Evolutionary conservation across 768 basidiomycete species (phyloP).

Genomic region (Panus rudis): DNA sequence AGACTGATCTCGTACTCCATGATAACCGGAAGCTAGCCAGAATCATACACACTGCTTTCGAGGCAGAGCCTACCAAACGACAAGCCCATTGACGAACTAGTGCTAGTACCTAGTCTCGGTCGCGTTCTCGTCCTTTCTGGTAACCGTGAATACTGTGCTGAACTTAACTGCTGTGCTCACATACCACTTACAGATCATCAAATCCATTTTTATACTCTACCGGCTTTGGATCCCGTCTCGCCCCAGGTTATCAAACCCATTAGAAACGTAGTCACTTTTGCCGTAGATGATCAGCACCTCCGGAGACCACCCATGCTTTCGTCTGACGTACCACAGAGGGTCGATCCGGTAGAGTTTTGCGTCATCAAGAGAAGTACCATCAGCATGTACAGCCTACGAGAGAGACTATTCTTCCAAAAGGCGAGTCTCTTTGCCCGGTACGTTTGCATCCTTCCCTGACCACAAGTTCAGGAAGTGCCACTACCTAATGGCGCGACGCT

Average conservation of each 20-base stretch:
- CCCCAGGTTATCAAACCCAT: conserved; percentile 61
- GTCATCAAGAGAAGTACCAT: conserved; percentile 64
- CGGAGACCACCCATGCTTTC: conserved; percentile 38
- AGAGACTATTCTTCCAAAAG: conserved; percentile 55
- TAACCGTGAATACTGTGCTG: no score
- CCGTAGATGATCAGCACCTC: conserved; percentile 75
- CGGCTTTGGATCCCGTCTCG: conserved; percentile 69
- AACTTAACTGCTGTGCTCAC: no score
- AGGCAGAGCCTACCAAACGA: conserved; percentile 62
- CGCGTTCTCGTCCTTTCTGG: conserved; percentile 74
- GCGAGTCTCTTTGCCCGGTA: conserved; percentile 26
- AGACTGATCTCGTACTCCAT: neutral
- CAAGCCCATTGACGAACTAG: conserved; percentile 75
- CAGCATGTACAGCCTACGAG: conserved; percentile 57
- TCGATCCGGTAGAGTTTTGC: conserved; percentile 61
- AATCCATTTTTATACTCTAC: conserved; percentile 75
- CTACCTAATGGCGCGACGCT: conserved; percentile 49
- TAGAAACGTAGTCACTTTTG: conserved; percentile 71
- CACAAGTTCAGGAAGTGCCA: conserved; percentile 55
- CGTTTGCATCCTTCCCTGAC: conserved; percentile 1
- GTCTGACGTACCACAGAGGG: conserved; percentile 29
- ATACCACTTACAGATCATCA: conserved; percentile 37
- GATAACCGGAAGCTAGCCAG: conserved; percentile 12
- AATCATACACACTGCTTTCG: conserved; percentile 18
- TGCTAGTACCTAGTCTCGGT: conserved; percentile 68